Conservation (phyloP, 305 asterid genomes). For the Nicotiana rustica region DNA sequence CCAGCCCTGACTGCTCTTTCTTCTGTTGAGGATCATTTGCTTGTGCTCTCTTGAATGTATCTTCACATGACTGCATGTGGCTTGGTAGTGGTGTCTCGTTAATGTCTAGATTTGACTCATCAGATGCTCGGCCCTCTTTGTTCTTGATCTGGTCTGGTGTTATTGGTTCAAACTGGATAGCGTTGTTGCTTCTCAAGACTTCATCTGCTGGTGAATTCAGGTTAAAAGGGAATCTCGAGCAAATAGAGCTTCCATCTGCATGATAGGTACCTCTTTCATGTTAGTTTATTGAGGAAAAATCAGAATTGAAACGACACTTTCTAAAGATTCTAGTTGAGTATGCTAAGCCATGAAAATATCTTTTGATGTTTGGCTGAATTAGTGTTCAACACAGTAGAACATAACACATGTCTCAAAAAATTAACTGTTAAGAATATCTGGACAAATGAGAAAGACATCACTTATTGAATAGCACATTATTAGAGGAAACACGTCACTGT, state of each 20-base stretch:
- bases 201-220: slow-evolving; percentile 65
- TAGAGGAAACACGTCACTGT: background rate
- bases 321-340: slow-evolving; percentile 1
- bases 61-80: slow-evolving; percentile 39
- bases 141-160: slow-evolving; percentile 67
- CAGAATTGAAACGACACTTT: background rate
- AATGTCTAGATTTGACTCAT: slow-evolving; percentile 38
- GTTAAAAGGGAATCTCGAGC: slow-evolving; percentile 52
- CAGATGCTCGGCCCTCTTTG: slow-evolving; percentile 41
- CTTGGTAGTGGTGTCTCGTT: slow-evolving; percentile 41
- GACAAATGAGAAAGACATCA: background rate
- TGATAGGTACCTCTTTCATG: slow-evolving; percentile 20
- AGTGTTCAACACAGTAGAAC: background rate
- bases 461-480: background rate
- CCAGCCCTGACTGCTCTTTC: slow-evolving; percentile 47
- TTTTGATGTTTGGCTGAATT: background rate
- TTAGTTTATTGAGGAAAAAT: slow-evolving; percentile 34
- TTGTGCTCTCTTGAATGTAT: slow-evolving; percentile 38
- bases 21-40: slow-evolving; percentile 43
- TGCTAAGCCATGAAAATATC: background rate
- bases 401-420: background rate
- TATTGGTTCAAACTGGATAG: slow-evolving; percentile 62
- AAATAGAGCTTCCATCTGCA: slow-evolving; percentile 62
- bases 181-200: slow-evolving; percentile 45
- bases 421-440: background rate